Conservation (phyloP, 352 stramenopile species). For the Plasmopara viticola region DNA sequence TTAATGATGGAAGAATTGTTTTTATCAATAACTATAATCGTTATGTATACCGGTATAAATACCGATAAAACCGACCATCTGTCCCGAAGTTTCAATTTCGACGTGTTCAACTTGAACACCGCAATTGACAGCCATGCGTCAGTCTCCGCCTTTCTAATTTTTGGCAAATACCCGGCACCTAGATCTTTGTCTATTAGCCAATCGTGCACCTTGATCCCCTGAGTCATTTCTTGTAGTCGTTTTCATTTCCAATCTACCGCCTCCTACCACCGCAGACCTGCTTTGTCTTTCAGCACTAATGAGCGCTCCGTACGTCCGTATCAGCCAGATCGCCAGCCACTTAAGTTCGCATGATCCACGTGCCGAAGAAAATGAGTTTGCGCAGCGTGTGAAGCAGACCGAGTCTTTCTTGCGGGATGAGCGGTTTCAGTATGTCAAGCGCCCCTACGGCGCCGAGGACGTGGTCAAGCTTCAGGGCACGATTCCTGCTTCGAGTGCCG, state of each 20-base stretch:
- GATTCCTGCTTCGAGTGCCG: slow-evolving; percentile 39
- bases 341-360: slow-evolving; percentile 47
- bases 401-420: slow-evolving; percentile 62
- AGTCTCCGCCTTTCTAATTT: no score
- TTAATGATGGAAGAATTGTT: no score
- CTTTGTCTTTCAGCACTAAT: slow-evolving; percentile 19
- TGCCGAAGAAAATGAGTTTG: slow-evolving; percentile 55
- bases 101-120: no score
- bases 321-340: slow-evolving; percentile 68
- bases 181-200: background rate
- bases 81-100: no score
- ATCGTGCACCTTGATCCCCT: background rate
- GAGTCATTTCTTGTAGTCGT: background rate
- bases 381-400: slow-evolving; percentile 67
- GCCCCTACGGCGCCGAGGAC: slow-evolving; percentile 72
- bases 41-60: no score
- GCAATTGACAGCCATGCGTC: no score
- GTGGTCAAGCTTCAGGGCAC: slow-evolving; percentile 85
- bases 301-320: slow-evolving; percentile 56
- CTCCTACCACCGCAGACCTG: slow-evolving; percentile 14
- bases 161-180: no score
- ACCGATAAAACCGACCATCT: no score
- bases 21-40: no score
- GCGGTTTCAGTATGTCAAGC: slow-evolving; percentile 76
- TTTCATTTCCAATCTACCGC: slow-evolving; percentile 48